Conservation (phyloP, 1,284 basidiomycete species). For the Quambalaria eucalypti region DNA sequence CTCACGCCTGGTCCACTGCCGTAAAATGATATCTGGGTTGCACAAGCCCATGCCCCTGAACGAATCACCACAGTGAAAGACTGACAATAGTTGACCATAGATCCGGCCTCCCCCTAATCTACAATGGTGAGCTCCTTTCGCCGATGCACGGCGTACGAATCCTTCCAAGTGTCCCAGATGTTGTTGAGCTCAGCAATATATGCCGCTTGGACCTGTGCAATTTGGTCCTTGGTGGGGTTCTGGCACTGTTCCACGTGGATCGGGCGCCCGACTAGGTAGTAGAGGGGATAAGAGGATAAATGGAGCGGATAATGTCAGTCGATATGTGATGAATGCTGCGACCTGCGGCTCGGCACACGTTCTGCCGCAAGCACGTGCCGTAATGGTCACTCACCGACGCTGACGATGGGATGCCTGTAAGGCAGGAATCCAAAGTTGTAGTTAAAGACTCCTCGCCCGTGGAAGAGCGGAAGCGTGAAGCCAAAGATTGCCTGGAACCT, state of each 20-base stretch:
- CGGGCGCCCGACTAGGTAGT: conserved; percentile 61
- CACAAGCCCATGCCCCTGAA: too few species aligned
- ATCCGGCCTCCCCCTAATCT: conserved; percentile 12
- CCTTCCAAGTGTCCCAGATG: conserved; percentile 44
- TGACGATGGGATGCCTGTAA: conserved; percentile 85
- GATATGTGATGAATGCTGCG: not conserved
- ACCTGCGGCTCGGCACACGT: not conserved
- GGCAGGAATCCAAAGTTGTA: conserved; percentile 65
- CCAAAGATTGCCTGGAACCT: conserved; percentile 60
- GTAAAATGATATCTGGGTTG: too few species aligned
- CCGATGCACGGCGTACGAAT: conserved; percentile 33
- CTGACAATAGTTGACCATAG: too few species aligned
- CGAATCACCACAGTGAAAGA: too few species aligned
- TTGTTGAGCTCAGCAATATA: conserved; percentile 71
- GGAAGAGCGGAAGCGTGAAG: conserved; percentile 91
- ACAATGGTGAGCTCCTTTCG: conserved; percentile 43
- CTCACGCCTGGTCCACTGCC: too few species aligned
- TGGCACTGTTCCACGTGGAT: conserved; percentile 69
- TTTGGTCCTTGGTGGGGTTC: conserved; percentile 70
- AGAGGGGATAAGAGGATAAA: not conserved
- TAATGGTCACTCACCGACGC: conserved; percentile 55
- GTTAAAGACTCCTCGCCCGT: conserved; percentile 69
- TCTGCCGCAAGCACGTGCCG: not conserved
- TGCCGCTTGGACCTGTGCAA: conserved; percentile 67
- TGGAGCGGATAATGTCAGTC: not conserved